A percentile compares a stretch with the other conserved stretches of the same genome.
phyloP scores from a whole-genome alignment of 2,329 filamentous ascomycete species.

The Pseudogymnoascus sp. region DNA sequence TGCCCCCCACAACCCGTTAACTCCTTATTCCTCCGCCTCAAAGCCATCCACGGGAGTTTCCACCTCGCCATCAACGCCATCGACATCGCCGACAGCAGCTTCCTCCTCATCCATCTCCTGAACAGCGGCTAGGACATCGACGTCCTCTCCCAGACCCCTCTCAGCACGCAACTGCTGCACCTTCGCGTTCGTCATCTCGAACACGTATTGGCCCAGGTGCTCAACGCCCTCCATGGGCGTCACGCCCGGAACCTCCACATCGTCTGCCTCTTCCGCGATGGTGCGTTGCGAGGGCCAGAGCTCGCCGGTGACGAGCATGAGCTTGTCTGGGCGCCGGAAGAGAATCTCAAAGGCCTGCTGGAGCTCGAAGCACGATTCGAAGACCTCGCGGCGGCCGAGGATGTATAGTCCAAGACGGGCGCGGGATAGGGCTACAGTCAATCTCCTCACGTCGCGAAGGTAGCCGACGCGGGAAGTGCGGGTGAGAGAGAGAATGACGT shows the following conservation, averaged over 20 bases:
- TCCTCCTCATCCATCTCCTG: slow-evolving; percentile 6
- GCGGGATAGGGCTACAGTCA: slow-evolving; percentile 90
- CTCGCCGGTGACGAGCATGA: slow-evolving; percentile 76
- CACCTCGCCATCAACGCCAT: not conserved
- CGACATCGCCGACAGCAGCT: not conserved
- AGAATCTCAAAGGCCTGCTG: slow-evolving; percentile 77
- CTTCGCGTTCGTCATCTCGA: slow-evolving; percentile 71
- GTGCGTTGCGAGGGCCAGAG: slow-evolving; percentile 65
- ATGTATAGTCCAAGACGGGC: slow-evolving; percentile 88
- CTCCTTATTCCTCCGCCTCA: slow-evolving; percentile 3
- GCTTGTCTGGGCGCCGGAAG: slow-evolving; percentile 68
- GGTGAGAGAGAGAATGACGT: slow-evolving; percentile 88
- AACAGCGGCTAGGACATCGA: not conserved
- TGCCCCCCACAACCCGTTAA: not conserved
- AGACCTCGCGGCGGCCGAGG: slow-evolving; percentile 78
- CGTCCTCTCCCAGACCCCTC: not conserved
- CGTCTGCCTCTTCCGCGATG: slow-evolving; percentile 36
- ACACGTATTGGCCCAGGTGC: slow-evolving; percentile 93
- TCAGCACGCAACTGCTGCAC: slow-evolving; percentile 21
- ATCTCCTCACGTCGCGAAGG: slow-evolving; percentile 81
- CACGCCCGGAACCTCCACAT: slow-evolving; percentile 45
- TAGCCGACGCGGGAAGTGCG: slow-evolving; percentile 86
- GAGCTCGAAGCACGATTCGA: slow-evolving; percentile 82
- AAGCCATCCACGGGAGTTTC: not conserved
- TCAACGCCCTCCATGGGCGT: slow-evolving; percentile 84